Conservation (phyloP, 257 asterid genomes). For the Salvia rosmarinus region DNA sequence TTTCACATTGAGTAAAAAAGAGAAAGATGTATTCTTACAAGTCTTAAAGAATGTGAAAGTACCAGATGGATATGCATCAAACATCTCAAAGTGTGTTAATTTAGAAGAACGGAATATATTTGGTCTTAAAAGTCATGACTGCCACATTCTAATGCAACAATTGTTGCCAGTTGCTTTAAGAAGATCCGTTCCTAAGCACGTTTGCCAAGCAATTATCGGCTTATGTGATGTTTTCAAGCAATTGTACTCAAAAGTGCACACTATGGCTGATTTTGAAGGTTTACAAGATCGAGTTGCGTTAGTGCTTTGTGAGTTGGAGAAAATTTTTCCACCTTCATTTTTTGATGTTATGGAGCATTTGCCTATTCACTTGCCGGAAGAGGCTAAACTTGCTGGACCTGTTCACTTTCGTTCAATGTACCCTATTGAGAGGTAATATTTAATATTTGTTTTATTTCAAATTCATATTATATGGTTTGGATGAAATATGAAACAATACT, state of each 20-base stretch:
- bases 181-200: background rate
- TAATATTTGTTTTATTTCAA: too few species aligned
- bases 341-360: background rate
- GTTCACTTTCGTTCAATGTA: too few species aligned
- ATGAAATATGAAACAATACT: too few species aligned
- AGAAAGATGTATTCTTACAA: too few species aligned
- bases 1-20: too few species aligned
- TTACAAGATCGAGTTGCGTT: background rate
- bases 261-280: background rate
- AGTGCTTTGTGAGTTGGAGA: background rate
- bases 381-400: too few species aligned
- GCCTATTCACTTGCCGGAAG: background rate
- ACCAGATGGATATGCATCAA: too few species aligned
- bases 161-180: background rate
- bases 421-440: too few species aligned
- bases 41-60: too few species aligned
- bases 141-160: slow-evolving; percentile 1
- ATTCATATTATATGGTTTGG: too few species aligned
- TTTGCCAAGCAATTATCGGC: background rate
- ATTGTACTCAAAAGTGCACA: background rate
- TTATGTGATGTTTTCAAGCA: too few species aligned
- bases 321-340: background rate
- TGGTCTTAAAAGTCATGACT: background rate
- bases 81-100: background rate
- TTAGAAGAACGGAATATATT: background rate